Conservation (phyloP, 306 rosid species). For the Inga leiocalycina region DNA sequence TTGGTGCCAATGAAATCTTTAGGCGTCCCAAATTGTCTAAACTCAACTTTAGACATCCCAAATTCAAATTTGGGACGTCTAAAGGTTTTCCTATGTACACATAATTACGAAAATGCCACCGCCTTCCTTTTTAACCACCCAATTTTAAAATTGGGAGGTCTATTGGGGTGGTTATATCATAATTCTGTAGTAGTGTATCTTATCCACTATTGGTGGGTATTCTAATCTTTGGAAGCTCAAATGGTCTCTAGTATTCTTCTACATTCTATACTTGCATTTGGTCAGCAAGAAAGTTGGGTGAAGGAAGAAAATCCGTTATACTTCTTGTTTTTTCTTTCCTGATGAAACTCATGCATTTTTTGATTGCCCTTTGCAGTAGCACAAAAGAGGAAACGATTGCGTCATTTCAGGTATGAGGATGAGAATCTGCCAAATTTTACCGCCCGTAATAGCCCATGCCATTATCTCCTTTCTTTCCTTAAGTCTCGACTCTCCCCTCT, state of each 20-base stretch:
- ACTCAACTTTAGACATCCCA: too few species aligned
- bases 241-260: neutral
- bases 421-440: constrained; percentile 53
- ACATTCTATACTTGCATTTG: constrained; percentile 24
- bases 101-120: too few species aligned
- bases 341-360: constrained; percentile 8
- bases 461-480: neutral
- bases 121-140: too few species aligned
- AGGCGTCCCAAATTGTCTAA: too few species aligned
- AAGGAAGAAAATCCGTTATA: neutral
- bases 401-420: constrained; percentile 73
- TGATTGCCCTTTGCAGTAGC: constrained; percentile 45
- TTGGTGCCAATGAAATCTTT: too few species aligned
- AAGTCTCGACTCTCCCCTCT: too few species aligned
- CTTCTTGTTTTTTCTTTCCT: too few species aligned
- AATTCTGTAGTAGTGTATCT: too few species aligned
- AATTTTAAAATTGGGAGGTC: too few species aligned
- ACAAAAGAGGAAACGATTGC: constrained; percentile 89
- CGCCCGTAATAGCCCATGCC: constrained; percentile 59
- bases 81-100: too few species aligned
- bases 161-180: too few species aligned
- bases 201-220: constrained; percentile 77
- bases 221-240: constrained; percentile 27
- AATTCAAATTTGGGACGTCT: too few species aligned
- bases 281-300: neutral